A percentile compares a stretch with the other conserved stretches of the same genome.
Evolutionary conservation across 805 yeast genomes (phyloP).

Genomic region (Dipodascus albidus): DNA sequence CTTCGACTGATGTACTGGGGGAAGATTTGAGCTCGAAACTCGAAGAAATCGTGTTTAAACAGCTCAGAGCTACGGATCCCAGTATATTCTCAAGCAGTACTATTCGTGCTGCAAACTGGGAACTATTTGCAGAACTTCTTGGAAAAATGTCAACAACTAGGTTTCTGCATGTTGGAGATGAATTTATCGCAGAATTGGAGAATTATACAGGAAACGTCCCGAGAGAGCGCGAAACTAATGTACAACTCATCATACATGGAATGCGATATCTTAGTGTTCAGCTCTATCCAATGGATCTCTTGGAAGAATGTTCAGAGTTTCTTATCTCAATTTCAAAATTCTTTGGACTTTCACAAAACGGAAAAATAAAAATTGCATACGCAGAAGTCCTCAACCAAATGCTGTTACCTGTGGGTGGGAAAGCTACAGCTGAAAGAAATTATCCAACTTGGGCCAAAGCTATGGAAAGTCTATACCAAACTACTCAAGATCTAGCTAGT

Average conservation of each 20-base stretch:
- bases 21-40: slow-evolving; percentile 71
- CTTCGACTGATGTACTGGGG: slow-evolving; percentile 61
- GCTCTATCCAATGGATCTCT: slow-evolving; percentile 75
- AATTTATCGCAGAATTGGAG: slow-evolving; percentile 88
- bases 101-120: slow-evolving; percentile 89
- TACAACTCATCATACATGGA: slow-evolving; percentile 73
- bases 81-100: slow-evolving; percentile 48
- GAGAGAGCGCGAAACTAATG: slow-evolving; percentile 43
- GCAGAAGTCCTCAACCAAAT: slow-evolving; percentile 73
- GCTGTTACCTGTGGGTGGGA: slow-evolving; percentile 71
- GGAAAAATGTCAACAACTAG: slow-evolving; percentile 85
- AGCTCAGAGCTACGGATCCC: slow-evolving; percentile 81
- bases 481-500: slow-evolving; percentile 34
- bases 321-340: slow-evolving; percentile 78
- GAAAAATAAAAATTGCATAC: slow-evolving; percentile 60
- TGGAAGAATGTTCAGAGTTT: slow-evolving; percentile 92
- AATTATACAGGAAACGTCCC: slow-evolving; percentile 50
- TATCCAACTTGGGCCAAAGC: slow-evolving; percentile 94
- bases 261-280: slow-evolving; percentile 76
- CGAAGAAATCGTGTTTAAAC: slow-evolving; percentile 89
- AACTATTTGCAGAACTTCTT: slow-evolving; percentile 72
- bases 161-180: slow-evolving; percentile 79
- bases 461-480: slow-evolving; percentile 46
- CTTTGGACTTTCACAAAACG: slow-evolving; percentile 52
- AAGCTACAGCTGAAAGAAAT: slow-evolving; percentile 85